phyloP scores from a whole-genome alignment of 352 stramenopile genomes.

The Pythium sukuiense region DNA sequence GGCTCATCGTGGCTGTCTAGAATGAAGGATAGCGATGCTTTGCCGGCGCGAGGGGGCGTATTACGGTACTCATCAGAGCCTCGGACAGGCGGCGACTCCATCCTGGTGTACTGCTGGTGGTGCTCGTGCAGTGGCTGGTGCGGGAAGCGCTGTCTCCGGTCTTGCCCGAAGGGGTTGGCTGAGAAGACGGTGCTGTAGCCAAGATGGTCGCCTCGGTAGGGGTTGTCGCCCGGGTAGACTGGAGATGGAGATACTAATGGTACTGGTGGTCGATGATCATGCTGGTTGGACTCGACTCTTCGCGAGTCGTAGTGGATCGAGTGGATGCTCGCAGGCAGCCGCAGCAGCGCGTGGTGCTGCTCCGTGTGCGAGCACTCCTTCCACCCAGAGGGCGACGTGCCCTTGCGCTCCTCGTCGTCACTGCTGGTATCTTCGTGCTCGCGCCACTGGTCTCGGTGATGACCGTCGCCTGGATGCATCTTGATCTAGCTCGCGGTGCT shows the following conservation, averaged over 20 bases:
- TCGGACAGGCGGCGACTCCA: not conserved
- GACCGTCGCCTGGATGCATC: conserved; percentile 17
- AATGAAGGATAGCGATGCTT: conserved; percentile 37
- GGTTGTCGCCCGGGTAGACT: not conserved
- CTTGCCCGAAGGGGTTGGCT: conserved; percentile 1
- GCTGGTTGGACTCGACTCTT: conserved; percentile 12
- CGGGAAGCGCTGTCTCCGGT: conserved; percentile 15
- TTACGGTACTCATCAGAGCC: conserved; percentile 6
- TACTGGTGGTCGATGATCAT: conserved; percentile 6
- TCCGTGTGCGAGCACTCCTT: conserved; percentile 8
- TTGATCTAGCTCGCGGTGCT: not conserved
- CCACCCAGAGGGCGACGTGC: conserved; percentile 5
- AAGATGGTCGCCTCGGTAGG: conserved; percentile 10
- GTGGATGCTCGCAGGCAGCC: conserved; percentile 9
- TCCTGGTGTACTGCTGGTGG: not conserved
- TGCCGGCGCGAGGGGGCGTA: conserved; percentile 18
- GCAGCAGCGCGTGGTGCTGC: conserved; percentile 8
- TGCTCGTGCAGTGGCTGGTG: conserved; percentile 7
- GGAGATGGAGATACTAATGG: not conserved
- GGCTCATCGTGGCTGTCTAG: conserved; percentile 18
- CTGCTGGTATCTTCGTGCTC: not conserved
- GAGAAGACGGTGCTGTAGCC: conserved; percentile 10
- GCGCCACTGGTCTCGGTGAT: conserved; percentile 4
- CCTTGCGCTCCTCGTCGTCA: conserved; percentile 12
- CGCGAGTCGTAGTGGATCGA: conserved; percentile 19